Percentiles rank a stretch among this genome's conserved stretches.
These are phyloP conservation scores for Gentiana straminea DNA, from an alignment of 257 asterid genomes.

Conservation along the genomic window DNA sequence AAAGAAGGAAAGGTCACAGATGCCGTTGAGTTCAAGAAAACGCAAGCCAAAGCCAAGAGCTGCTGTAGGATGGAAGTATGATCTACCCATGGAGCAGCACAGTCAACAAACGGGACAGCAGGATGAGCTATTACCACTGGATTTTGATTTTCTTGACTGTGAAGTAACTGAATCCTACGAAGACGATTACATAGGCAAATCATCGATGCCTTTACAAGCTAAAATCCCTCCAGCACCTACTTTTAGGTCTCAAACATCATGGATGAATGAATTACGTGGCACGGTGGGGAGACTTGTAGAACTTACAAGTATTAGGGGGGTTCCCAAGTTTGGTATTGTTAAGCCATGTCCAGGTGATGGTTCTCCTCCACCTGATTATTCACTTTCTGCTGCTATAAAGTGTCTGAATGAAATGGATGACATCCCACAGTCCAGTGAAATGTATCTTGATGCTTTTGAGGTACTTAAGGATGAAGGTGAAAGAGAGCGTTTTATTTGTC, in stretches of 20 bases:
- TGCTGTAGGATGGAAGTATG: conserved; percentile 41
- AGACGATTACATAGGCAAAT: conserved; percentile 23
- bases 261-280: conserved; percentile 56
- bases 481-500: conserved; percentile 73
- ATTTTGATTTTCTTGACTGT: conserved; percentile 24
- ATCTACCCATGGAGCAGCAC: conserved; percentile 32
- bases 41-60: conserved; percentile 26
- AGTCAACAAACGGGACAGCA: conserved; percentile 25
- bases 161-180: conserved; percentile 17
- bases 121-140: conserved; percentile 33
- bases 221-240: conserved; percentile 34
- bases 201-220: conserved; percentile 22
- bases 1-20: conserved; percentile 23
- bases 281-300: conserved; percentile 62
- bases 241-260: conserved; percentile 37
- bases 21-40: conserved; percentile 26
- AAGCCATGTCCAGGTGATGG: conserved; percentile 8
- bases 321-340: conserved; percentile 22
- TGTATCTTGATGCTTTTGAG: conserved; percentile 90
- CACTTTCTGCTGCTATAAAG: conserved; percentile 51
- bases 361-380: conserved; percentile 41
- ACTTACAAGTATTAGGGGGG: conserved; percentile 37
- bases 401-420: conserved; percentile 79
- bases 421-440: conserved; percentile 68
- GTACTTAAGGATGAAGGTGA: conserved; percentile 59